Base-by-base conservation (phyloP, 441 rosid species). In the Pelargonium fulgidum region DNA sequence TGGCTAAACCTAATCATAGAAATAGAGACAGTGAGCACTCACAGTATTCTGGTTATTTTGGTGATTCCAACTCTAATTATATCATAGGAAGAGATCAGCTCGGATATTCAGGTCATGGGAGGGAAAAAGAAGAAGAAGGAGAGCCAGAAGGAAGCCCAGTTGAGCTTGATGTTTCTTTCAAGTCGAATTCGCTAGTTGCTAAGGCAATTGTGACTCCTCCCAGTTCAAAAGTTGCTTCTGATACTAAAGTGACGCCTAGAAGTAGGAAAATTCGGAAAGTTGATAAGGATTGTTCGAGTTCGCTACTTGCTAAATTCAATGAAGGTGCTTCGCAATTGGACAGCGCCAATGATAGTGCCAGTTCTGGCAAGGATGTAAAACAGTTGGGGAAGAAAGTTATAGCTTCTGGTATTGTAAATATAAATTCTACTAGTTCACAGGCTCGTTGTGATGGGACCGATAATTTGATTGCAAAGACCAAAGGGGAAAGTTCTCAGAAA, bases 81-180 rank as follows among this genome's bases (percentile, higher is more conserved):
- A 77, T 75, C 61, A 81, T 87, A 72, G 82, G 83, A 47, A 87
- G 82, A 74, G 96, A 86, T 74, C 80, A 74, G 65, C 66, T 72
- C 67, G 69, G 72, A 14, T 70, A 69, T 71, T 70, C 74, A 2
- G 85, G 78, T 79, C 74, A 68, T 68, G 82, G 69, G 20, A 45
- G 76, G 69, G 77, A 58, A 52, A 13, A 17, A 58, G 62, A 58
- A 19, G 76, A 68, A 69, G 62, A 56, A 58, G 62, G 19, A 58
- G 62, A 58, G 64, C 84, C 87, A 19, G 76, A 68, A 68, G 83
- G 76, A 70, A 83, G 81, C 70, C 83, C 89, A 14, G 85, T 89
- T 20, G 86, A 90, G 74, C 93, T 93, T 73, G 93, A 92, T 81
- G 93, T 90, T 80, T 86, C 94, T 64, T 90, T 86, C 77, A 84